Evolutionary conservation across 768 basidiomycete species (phyloP).

Genomic region (Boletus barrowsii): DNA sequence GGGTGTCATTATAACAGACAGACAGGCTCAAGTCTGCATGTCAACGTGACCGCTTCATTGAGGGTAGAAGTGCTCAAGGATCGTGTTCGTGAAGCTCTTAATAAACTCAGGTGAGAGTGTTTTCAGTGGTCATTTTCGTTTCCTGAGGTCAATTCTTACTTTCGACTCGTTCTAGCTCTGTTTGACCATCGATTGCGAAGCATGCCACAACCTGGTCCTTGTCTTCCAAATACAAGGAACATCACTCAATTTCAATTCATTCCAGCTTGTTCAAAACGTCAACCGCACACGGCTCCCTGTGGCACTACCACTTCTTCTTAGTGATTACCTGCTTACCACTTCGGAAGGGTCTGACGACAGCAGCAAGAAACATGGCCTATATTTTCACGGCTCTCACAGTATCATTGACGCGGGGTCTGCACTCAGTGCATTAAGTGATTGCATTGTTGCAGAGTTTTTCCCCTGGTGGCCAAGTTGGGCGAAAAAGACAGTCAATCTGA

Average conservation of each 20-base stretch:
- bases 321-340: conserved; percentile 11
- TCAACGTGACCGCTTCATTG: conserved; percentile 13
- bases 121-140: no score
- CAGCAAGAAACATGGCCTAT: conserved; percentile 16
- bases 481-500: conserved; percentile 1
- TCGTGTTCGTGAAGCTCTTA: conserved; percentile 10
- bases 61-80: conserved; percentile 1
- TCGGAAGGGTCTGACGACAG: not conserved
- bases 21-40: conserved; percentile 13
- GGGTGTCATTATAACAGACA: not conserved
- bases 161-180: conserved; percentile 4
- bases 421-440: conserved; percentile 10
- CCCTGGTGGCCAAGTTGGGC: no score
- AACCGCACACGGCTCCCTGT: conserved; percentile 15
- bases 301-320: conserved; percentile 1
- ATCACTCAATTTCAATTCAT: conserved; percentile 16
- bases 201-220: conserved; percentile 22
- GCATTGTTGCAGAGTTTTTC: no score
- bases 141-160: no score
- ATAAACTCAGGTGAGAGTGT: conserved; percentile 18
- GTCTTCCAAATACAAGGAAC: conserved; percentile 10
- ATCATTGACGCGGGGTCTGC: conserved; percentile 24
- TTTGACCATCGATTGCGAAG: conserved; percentile 18
- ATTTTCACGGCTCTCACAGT: conserved; percentile 22
- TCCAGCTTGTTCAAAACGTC: conserved; percentile 16